These are phyloP conservation scores for Polyplosphaeria fusca DNA, from an alignment of 495 filamentous ascomycete species.

Conservation along the genomic window DNA sequence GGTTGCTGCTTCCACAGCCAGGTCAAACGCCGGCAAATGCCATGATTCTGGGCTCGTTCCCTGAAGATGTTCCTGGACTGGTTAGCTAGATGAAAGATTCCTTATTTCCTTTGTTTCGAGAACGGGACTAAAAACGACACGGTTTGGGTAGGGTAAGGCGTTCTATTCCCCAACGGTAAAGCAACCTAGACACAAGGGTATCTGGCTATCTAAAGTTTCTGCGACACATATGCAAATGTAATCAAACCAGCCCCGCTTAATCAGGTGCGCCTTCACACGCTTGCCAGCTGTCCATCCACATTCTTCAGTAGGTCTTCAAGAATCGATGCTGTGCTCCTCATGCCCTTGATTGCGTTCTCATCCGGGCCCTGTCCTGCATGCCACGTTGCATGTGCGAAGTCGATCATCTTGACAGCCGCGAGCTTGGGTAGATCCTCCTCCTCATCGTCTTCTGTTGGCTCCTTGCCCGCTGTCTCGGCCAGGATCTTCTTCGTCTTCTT, in stretches of 20 bases:
- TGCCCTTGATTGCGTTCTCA: slow-evolving; percentile 74
- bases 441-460: slow-evolving; percentile 54
- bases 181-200: no score
- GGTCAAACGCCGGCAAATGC: slow-evolving; percentile 74
- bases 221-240: no score
- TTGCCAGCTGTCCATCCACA: slow-evolving; percentile 11
- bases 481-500: slow-evolving; percentile 58
- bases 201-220: slow-evolving; percentile 19
- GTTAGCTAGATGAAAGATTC: slow-evolving; percentile 20
- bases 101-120: not conserved
- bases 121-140: not conserved
- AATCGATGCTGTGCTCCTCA: slow-evolving; percentile 69
- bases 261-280: not conserved
- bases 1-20: slow-evolving; percentile 75
- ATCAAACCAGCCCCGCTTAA: no score
- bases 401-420: slow-evolving; percentile 82
- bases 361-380: slow-evolving; percentile 82
- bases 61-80: slow-evolving; percentile 42
- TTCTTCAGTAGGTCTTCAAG: slow-evolving; percentile 59
- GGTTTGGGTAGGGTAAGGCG: not conserved
- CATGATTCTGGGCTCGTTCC: slow-evolving; percentile 54
- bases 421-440: slow-evolving; percentile 70
- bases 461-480: slow-evolving; percentile 43
- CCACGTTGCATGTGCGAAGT: slow-evolving; percentile 94
- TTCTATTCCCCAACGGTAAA: no score